Base-by-base conservation (phyloP, 305 asterid genomes). In the Solanum hybrid region DNA sequence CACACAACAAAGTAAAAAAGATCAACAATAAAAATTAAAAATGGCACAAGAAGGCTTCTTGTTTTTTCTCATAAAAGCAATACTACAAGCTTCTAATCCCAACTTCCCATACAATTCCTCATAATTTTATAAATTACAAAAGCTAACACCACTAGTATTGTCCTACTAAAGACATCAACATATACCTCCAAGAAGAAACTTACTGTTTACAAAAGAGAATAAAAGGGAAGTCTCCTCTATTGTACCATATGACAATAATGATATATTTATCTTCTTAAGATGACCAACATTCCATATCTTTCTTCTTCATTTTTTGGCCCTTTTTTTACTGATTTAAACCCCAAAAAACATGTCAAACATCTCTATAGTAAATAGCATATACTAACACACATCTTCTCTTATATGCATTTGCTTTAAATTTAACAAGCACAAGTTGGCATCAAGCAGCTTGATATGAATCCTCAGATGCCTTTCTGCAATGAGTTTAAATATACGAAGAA, bases 381-480 rank as follows among this genome's bases (percentile, higher is more conserved):
- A 29, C 37, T 29, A 75, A 29, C n/a, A 75, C 29, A 34, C 51
- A 22, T 10, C 20, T 11, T 29, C 29, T 84, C 74, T 84, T 20
- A 26, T 84, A 0, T 51, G 74, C 28, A 11, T 42, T 82, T 22
- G 8, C 9, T 34, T 16, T 29, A 29, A 46, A 13, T 16, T 33
- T 51, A 77, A 40, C 90, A 33, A 46, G 36, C 78, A 76, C 89
- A 86, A 75, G 71, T 57, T 57, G 87, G 89, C 31, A 20, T 13
- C 74, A 90, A 9, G 82, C 91, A 90, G 83, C 88, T 86, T 29
- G 89, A 57, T 8, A 90, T 31, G 89, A 90, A 75, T 20, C 89
- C 81, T 86, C 89, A 11, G 12, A 76, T 18, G 87, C 86, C 88
- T 78, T 33, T 86, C 91, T 89, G 89, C 69, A 75, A 76, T n/a